A percentile compares a stretch with the other conserved stretches of the same genome.
These are phyloP conservation scores for Gryganskiella cystojenkinii DNA, from an alignment of 192 early-diverging fungal species.

Conservation along the genomic window DNA sequence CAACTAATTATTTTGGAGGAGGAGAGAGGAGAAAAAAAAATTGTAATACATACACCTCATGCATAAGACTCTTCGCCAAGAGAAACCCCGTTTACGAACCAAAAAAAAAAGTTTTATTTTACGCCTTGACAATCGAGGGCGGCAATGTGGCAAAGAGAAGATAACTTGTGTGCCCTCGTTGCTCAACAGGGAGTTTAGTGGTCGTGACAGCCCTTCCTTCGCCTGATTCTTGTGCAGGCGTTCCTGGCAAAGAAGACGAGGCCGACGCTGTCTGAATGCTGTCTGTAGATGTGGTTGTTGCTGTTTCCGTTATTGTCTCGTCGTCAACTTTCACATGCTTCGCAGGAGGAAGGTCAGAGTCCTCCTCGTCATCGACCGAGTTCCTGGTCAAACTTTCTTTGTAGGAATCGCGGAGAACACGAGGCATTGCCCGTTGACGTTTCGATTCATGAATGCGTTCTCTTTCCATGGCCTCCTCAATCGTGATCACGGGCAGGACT, in stretches of 20 bases:
- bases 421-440: conserved; percentile 33
- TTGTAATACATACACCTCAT: no score
- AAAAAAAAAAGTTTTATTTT: no score
- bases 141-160: conserved; percentile 89
- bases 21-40: no score
- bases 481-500: conserved; percentile 62
- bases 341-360: not conserved
- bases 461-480: conserved; percentile 66
- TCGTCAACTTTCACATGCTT: not conserved
- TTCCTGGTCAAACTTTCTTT: not conserved
- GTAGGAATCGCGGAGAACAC: conserved; percentile 20
- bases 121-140: conserved; percentile 49
- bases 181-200: conserved; percentile 48
- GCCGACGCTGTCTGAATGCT: conserved; percentile 22
- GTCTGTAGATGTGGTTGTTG: conserved; percentile 12
- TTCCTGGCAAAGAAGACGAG: not conserved
- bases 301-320: no score
- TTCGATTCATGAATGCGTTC: conserved; percentile 40
- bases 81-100: no score
- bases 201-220: not conserved
- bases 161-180: conserved; percentile 91
- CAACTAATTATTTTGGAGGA: not conserved
- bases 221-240: not conserved
- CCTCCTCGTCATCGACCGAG: conserved; percentile 2
- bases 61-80: no score